These are phyloP conservation scores for Acanthamoeba castellanii DNA, from an alignment of 208 protist species.

Conservation along the genomic window DNA sequence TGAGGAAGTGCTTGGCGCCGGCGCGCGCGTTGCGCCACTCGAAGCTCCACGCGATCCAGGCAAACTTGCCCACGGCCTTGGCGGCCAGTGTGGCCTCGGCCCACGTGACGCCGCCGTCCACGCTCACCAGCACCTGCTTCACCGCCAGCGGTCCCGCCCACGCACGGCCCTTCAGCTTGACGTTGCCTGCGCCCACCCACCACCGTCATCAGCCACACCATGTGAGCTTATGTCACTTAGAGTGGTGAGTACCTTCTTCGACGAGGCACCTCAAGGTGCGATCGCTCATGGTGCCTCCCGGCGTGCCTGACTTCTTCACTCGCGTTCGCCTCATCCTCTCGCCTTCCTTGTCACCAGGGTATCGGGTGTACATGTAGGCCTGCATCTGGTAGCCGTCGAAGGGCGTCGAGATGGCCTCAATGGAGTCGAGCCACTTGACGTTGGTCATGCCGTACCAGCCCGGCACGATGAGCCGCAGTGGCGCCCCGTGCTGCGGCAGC, in stretches of 20 bases:
- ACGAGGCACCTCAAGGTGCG: background rate
- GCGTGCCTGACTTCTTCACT: conserved; percentile 50
- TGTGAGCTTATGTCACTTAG: no score
- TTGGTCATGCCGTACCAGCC: conserved; percentile 73
- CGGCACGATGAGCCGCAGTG: conserved; percentile 84
- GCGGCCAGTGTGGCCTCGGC: conserved; percentile 25
- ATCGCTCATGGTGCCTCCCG: background rate
- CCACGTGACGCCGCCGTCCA: conserved; percentile 23
- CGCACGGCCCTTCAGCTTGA: conserved; percentile 13
- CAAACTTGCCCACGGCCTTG: conserved; percentile 8
- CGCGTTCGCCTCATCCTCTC: background rate
- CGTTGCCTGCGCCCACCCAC: background rate
- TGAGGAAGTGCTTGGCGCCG: conserved; percentile 24
- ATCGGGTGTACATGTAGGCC: conserved; percentile 60
- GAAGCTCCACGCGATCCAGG: conserved; percentile 56
- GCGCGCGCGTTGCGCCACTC: background rate
- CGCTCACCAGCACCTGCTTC: conserved; percentile 48
- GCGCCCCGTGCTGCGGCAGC: conserved; percentile 90
- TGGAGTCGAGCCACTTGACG: conserved; percentile 69
- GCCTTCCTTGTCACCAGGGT: background rate
- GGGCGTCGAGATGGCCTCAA: conserved; percentile 45
- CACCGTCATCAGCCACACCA: background rate
- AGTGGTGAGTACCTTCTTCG: no score
- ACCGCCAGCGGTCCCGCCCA: conserved; percentile 25
- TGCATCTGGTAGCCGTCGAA: conserved; percentile 73